Evolutionary conservation across 2,329 filamentous ascomycete genomes (phyloP), one percentile per base, ranked within the genome.

Genomic region (Xylariales sp.): DNA sequence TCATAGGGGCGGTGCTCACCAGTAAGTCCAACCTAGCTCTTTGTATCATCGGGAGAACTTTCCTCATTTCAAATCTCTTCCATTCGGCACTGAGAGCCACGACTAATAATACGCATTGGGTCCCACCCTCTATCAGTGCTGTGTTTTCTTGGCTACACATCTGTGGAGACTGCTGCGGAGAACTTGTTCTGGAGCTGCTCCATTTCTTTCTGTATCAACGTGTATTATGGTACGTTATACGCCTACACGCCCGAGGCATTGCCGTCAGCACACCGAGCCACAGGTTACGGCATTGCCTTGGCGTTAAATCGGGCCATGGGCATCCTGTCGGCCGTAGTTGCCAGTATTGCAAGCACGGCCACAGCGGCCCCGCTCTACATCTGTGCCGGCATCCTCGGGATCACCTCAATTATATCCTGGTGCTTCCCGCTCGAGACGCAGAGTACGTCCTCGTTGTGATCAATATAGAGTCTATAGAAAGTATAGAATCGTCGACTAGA

Each of bases 131-230:
- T n/a, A n/a, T n/a, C n/a, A n/a, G n/a, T 82, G 69, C 68, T 67
- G 3, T 85, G 88, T 59, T 85, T 88, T 65, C 88, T 88, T 51
- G 80, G 75, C 5, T 88, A 87, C 58, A 88, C 83, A 0, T 70
- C 77, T 32, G 80, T 88, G 12, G 66, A 72, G 21, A 84, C 72
- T 2, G 64, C 74, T 6, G 62, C 67, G 3, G 69, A 86, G 51
- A 81, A 87, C 47, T 57, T 85, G 0, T 83, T 71, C 2, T 84
- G 88, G 49, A 81, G 74, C 5, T 87, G 83, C 53, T 66, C 77
- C 18, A 80, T 85, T 51, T 76, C 70, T 13, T 85, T 84, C 50
- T 78, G 69, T 40, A 59, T 83, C 48, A 86, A 87, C 49, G 76
- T 87, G 42, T 86, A 86, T 56, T 88, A 87, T 48, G 78, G 79